These are phyloP conservation scores for Albizia julibrissin DNA, from an alignment of 306 rosid species.

Conservation along the genomic window DNA sequence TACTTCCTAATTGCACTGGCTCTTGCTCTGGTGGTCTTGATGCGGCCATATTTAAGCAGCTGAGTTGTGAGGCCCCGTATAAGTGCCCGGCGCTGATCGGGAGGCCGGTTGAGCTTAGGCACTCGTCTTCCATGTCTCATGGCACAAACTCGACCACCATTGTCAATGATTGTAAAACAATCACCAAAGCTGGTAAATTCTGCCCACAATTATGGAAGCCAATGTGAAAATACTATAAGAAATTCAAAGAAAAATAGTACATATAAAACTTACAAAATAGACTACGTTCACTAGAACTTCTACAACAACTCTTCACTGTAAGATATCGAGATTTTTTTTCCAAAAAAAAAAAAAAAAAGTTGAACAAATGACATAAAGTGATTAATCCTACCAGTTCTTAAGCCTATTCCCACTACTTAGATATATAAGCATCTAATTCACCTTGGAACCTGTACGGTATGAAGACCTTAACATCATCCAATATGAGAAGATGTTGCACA, in stretches of 20 bases:
- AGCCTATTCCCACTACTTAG: background rate
- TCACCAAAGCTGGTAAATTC: conserved; percentile 55
- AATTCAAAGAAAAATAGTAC: conserved; percentile 18
- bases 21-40: conserved; percentile 91
- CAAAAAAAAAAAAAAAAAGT: too few relatives aligned
- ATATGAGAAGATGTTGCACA: background rate
- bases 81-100: conserved; percentile 90
- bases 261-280: background rate
- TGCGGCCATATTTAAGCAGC: conserved; percentile 90
- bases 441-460: background rate
- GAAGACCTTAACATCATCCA: background rate
- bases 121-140: conserved; percentile 94
- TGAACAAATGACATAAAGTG: background rate
- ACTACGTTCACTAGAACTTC: conserved; percentile 14
- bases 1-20: conserved; percentile 95
- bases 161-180: conserved; percentile 55
- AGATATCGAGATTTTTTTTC: background rate
- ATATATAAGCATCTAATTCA: background rate
- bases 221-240: conserved; percentile 5
- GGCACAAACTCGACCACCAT: conserved; percentile 72
- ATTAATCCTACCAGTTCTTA: background rate
- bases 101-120: conserved; percentile 94
- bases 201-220: conserved; percentile 35
- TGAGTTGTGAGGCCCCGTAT: conserved; percentile 93
- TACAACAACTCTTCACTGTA: conserved; percentile 10